Percentiles rank a stretch among this genome's conserved stretches.
Evolutionary conservation across 2,329 filamentous ascomycete genomes (phyloP).

Genomic region (Penicillium corylophilum): DNA sequence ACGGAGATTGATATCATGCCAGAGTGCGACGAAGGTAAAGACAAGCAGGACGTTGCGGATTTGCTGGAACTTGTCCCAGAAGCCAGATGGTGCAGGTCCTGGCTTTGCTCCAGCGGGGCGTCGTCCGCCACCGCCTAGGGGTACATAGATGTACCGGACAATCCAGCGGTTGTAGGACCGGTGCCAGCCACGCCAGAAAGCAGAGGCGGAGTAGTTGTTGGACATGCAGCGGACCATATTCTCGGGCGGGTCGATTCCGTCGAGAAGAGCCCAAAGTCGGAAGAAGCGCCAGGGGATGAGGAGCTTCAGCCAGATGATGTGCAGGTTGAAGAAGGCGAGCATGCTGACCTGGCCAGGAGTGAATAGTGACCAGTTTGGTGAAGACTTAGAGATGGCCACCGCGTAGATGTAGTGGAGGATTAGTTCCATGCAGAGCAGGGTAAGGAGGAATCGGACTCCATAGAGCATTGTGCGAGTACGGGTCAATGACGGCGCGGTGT

Average conservation of each 20-base stretch:
- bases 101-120: slow-evolving; percentile 32
- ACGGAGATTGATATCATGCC: slow-evolving; percentile 93
- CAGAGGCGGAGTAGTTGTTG: slow-evolving; percentile 86
- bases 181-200: slow-evolving; percentile 97
- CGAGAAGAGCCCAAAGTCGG: slow-evolving; percentile 88
- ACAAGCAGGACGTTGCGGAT: slow-evolving; percentile 76
- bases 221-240: slow-evolving; percentile 98
- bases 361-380: slow-evolving; percentile 78
- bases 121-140: slow-evolving; percentile 68
- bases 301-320: slow-evolving; percentile 97
- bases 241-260: slow-evolving; percentile 91
- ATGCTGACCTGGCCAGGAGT: slow-evolving; percentile 84
- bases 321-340: slow-evolving; percentile 92
- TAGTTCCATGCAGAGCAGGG: slow-evolving; percentile 84
- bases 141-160: slow-evolving; percentile 89
- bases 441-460: slow-evolving; percentile 74
- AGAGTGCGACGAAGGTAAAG: slow-evolving; percentile 95
- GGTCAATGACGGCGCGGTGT: slow-evolving; percentile 70
- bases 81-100: slow-evolving; percentile 45
- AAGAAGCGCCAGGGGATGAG: slow-evolving; percentile 98
- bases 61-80: slow-evolving; percentile 55
- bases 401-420: slow-evolving; percentile 91
- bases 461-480: slow-evolving; percentile 72
- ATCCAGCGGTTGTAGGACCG: slow-evolving; percentile 93
- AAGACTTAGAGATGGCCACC: slow-evolving; percentile 81